phyloP scores from a whole-genome alignment of 305 asterid species.

The Euphrasia arctica region DNA sequence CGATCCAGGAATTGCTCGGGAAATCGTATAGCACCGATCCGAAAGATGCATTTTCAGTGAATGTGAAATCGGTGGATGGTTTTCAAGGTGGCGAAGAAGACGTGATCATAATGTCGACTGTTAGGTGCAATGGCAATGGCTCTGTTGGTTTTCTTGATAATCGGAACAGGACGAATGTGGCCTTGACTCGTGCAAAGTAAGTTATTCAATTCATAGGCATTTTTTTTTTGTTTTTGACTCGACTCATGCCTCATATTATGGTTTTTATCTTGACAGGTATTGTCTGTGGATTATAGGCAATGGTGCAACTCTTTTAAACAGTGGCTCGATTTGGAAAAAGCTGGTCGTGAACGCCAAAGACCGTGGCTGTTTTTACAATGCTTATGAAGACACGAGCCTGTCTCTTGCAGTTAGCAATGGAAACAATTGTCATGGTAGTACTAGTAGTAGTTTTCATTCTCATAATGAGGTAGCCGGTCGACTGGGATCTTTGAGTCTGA shows the following conservation, averaged over 20 bases:
- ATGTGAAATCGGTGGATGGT: conserved; percentile 66
- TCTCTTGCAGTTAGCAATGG: conserved; percentile 30
- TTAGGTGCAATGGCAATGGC: conserved; percentile 52
- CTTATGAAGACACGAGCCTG: conserved; percentile 29
- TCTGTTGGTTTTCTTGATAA: conserved; percentile 58
- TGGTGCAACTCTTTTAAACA: conserved; percentile 43
- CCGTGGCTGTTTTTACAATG: conserved; percentile 48
- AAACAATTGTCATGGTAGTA: neutral
- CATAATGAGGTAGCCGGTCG: conserved; percentile 23
- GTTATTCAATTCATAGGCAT: no score
- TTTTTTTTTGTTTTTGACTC: no score
- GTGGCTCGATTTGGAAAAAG: conserved; percentile 53
- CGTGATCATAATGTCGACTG: conserved; percentile 62
- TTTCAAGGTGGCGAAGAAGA: conserved; percentile 93
- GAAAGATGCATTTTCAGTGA: conserved; percentile 49
- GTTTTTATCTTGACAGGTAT: conserved; percentile 29
- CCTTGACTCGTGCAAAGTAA: conserved; percentile 67
- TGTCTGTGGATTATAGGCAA: conserved; percentile 70
- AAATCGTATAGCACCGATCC: conserved; percentile 45
- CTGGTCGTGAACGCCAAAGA: conserved; percentile 43
- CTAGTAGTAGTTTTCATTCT: no score
- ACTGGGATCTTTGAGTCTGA: conserved; percentile 31
- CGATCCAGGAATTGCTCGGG: conserved; percentile 58
- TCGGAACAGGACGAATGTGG: conserved; percentile 50
- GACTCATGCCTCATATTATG: no score